Conservation (phyloP, 441 rosid genomes). For the Manihot esculenta region DNA sequence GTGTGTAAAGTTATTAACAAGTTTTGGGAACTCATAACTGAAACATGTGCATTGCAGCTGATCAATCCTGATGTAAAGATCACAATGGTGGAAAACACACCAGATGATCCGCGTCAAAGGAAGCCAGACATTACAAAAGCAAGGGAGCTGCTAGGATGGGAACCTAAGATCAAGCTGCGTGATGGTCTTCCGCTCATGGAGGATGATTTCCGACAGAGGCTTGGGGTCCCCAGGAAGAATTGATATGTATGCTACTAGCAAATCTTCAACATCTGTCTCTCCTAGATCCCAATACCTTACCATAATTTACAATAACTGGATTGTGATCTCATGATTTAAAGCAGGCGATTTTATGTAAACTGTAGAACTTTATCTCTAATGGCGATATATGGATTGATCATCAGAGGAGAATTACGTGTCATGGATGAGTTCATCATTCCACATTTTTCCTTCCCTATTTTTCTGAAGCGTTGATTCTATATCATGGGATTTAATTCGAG, state of each 20-base stretch:
- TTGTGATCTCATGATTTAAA: background rate
- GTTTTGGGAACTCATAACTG: background rate
- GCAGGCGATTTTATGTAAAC: background rate
- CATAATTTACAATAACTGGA: background rate
- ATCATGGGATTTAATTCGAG: too few species aligned
- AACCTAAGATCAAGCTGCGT: conserved; percentile 78
- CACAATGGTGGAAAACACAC: conserved; percentile 81
- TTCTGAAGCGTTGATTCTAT: too few species aligned
- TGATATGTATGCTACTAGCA: background rate
- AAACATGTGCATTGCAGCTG: conserved; percentile 40
- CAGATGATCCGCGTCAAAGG: conserved; percentile 94
- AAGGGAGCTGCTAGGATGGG: conserved; percentile 84
- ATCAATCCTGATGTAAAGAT: conserved; percentile 77
- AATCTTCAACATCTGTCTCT: background rate
- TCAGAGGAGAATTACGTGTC: background rate
- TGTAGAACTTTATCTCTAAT: background rate
- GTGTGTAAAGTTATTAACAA: background rate
- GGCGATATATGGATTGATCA: background rate
- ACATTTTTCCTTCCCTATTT: too few species aligned
- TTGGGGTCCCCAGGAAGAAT: conserved; percentile 50
- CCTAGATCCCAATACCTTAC: background rate
- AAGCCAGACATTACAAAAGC: conserved; percentile 89
- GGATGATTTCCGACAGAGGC: conserved; percentile 82
- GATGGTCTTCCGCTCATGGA: conserved; percentile 97
- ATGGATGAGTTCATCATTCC: background rate